Evolutionary conservation across 495 filamentous ascomycete genomes (phyloP), one percentile per base, ranked within the genome.

Genomic region (Aspergillus biplanus): DNA sequence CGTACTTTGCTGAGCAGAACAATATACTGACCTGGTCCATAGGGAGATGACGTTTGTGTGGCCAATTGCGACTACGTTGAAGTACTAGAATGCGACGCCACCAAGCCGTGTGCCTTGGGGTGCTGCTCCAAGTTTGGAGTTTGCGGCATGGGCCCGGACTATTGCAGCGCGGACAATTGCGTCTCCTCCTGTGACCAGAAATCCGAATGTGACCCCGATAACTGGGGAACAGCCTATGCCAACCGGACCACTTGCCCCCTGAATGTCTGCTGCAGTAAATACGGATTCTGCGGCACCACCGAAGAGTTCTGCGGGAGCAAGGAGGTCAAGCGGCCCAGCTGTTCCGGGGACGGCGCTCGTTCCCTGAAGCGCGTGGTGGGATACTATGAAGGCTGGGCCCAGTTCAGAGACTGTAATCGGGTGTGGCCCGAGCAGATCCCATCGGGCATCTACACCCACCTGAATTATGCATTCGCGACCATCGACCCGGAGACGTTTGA

Each of bases 401-500:
- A 37, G n/a, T n/a, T 3, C 50, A 50, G 1, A 53, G 70, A 1
- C 32, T 50, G 0, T 74, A 70, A 66, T 0, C 32, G 8, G 3
- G 42, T 69, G 11, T 31, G 27, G 2, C 72, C 72, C 0, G 65
- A 67, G 35, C 18, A 53, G 11, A 64, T 75, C 8, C 58, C 60
- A 6, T 15, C 53, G 31, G 52, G 56, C 9, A 56, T 44, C 16
- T 70, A 66, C 59, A 82, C 79, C 12, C 80, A 85, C 63, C 59
- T 85, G 7, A 73, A 77, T 68, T 78, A 74, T 52, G 76, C 82
- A 0, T 85, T 83, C 64, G 74, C 71, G 0, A 62, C 56, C 42
- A 71, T 84, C 55, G 67, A 82, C 63, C 73, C 76, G 0, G 59
- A 57, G 2, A 77, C 65, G 1, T 81, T 72, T 57, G 50, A 67